phyloP scores from a whole-genome alignment of 2,329 filamentous ascomycete species.

The Aspergillus ibericus region DNA sequence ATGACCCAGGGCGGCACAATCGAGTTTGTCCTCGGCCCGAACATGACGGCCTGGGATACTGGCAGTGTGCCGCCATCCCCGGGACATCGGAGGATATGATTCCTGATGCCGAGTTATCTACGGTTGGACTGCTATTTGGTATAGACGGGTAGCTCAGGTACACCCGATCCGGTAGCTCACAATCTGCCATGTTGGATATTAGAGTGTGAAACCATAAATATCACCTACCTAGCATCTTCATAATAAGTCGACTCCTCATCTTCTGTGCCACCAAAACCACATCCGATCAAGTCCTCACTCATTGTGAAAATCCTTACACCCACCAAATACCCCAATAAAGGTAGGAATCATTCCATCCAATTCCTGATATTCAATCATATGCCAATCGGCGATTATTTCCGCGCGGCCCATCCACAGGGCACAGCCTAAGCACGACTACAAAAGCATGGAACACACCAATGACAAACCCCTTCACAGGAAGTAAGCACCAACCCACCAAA shows the following conservation, averaged over 20 bases:
- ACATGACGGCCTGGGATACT: conserved; percentile 48
- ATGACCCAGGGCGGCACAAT: conserved; percentile 46
- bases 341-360: too few relatives aligned
- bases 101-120: not conserved
- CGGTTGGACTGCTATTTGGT: not conserved
- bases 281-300: not conserved
- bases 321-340: too few relatives aligned
- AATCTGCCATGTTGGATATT: not conserved
- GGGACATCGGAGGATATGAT: conserved; percentile 32
- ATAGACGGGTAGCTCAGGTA: too few relatives aligned
- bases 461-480: not conserved
- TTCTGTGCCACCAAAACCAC: too few relatives aligned
- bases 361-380: too few relatives aligned
- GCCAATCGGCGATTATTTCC: not conserved
- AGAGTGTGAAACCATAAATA: too few relatives aligned
- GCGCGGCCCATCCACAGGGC: not conserved
- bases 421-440: not conserved
- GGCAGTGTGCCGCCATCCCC: conserved; percentile 54
- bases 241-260: too few relatives aligned
- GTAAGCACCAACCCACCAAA: not conserved
- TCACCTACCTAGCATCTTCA: too few relatives aligned
- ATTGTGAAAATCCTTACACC: too few relatives aligned
- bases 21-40: conserved; percentile 47
- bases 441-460: not conserved
- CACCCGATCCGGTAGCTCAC: too few relatives aligned